These are phyloP conservation scores for Metschnikowia lunata DNA, from an alignment of 805 yeast genomes.

Conservation along the genomic window DNA sequence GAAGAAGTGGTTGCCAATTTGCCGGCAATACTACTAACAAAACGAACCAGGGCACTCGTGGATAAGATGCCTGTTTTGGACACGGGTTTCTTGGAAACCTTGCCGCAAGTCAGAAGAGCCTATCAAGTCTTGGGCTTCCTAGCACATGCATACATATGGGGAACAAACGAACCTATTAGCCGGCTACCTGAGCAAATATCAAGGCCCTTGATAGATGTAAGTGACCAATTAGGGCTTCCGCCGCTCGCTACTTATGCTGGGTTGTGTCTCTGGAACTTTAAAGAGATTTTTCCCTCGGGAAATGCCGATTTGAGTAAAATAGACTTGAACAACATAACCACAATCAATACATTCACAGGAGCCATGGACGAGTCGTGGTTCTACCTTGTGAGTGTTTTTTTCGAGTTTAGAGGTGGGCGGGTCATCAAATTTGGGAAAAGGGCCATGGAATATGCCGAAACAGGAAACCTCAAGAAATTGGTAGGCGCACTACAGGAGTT, in stretches of 20 bases:
- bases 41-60: constrained; percentile 55
- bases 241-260: constrained; percentile 89
- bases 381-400: constrained; percentile 79
- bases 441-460: constrained; percentile 55
- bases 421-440: constrained; percentile 64
- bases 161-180: constrained; percentile 57
- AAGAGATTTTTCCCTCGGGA: constrained; percentile 48
- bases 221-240: constrained; percentile 65
- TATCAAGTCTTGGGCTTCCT: constrained; percentile 74
- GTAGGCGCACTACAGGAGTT: constrained; percentile 50
- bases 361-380: constrained; percentile 92
- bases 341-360: constrained; percentile 84
- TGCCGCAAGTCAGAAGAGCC: constrained; percentile 68
- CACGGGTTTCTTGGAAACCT: constrained; percentile 40
- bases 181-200: constrained; percentile 66
- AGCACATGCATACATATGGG: constrained; percentile 90
- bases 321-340: constrained; percentile 66
- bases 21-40: constrained; percentile 70
- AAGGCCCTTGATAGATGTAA: constrained; percentile 58
- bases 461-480: constrained; percentile 39
- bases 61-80: constrained; percentile 59
- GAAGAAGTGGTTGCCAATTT: constrained; percentile 61
- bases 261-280: constrained; percentile 84
- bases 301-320: constrained; percentile 23
- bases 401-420: constrained; percentile 77